Evolutionary conservation across 768 basidiomycete species (phyloP).

Genomic region (Terana coerulea): DNA sequence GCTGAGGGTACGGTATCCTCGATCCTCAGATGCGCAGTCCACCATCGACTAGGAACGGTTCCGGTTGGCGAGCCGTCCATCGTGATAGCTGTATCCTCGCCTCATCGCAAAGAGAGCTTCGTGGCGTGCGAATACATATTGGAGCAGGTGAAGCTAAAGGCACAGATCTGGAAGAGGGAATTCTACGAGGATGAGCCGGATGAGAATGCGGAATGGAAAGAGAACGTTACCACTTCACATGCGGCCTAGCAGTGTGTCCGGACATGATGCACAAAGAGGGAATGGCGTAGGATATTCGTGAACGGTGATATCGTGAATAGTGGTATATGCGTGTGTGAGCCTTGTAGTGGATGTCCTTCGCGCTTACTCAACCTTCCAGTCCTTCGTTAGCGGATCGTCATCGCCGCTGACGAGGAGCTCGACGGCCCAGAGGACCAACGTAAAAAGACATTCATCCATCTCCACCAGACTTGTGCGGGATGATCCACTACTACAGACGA

Average conservation of each 20-base stretch:
- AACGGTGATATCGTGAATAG: constrained; percentile 7
- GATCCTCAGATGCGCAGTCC: constrained; percentile 55
- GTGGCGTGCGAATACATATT: constrained; percentile 75
- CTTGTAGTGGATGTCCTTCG: neutral
- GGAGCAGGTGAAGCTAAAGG: constrained; percentile 81
- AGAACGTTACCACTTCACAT: constrained; percentile 13
- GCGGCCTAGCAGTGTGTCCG: neutral
- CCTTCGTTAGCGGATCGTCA: constrained; percentile 57
- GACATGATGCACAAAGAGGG: neutral
- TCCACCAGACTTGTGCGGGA: constrained; percentile 91
- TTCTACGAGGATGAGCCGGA: constrained; percentile 72
- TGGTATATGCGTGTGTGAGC: constrained; percentile 1
- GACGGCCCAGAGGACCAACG: constrained; percentile 76
- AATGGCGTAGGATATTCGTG: constrained; percentile 7
- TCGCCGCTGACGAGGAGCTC: constrained; percentile 79
- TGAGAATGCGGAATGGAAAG: constrained; percentile 37
- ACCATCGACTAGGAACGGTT: constrained; percentile 76
- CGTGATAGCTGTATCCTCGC: constrained; percentile 80
- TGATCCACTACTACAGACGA: constrained; percentile 66
- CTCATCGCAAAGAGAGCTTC: constrained; percentile 82
- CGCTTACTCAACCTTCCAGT: constrained; percentile 74
- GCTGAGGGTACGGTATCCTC: constrained; percentile 15
- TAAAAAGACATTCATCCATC: constrained; percentile 92
- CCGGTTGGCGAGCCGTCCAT: constrained; percentile 80
- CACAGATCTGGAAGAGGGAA: constrained; percentile 91